Conservation (phyloP, 768 basidiomycete species). For the Favolaschia claudopus region DNA sequence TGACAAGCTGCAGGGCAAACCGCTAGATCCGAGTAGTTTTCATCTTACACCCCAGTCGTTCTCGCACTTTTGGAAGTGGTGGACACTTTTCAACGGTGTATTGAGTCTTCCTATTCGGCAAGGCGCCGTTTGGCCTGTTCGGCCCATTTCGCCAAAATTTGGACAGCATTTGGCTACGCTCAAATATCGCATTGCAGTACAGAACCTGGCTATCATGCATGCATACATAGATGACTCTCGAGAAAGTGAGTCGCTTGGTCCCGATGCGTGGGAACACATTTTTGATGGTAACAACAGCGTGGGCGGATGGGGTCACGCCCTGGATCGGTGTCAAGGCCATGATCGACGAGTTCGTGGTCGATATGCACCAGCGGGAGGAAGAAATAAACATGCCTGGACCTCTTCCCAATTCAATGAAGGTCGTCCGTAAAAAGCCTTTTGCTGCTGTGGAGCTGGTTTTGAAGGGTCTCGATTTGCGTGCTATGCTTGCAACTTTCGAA, state of each 20-base stretch:
- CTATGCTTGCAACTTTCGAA: slow-evolving; percentile 77
- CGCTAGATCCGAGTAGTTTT: slow-evolving; percentile 68
- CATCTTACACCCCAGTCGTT: slow-evolving; percentile 88
- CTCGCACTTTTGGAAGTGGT: slow-evolving; percentile 94
- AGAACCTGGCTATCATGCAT: slow-evolving; percentile 85
- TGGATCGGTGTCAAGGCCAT: slow-evolving; percentile 88
- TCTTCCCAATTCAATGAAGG: slow-evolving; percentile 63
- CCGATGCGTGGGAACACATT: background rate
- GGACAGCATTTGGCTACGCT: slow-evolving; percentile 88
- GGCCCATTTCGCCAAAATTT: slow-evolving; percentile 83
- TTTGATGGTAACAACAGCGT: slow-evolving; percentile 51
- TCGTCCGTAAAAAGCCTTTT: slow-evolving; percentile 80
- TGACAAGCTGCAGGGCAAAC: slow-evolving; percentile 33
- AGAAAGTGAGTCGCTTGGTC: slow-evolving; percentile 52
- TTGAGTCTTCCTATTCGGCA: slow-evolving; percentile 88
- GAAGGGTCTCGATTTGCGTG: slow-evolving; percentile 77
- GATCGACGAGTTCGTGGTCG: slow-evolving; percentile 83
- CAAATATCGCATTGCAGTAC: slow-evolving; percentile 85
- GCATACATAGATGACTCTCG: slow-evolving; percentile 83
- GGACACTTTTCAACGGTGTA: slow-evolving; percentile 80
- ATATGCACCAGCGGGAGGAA: slow-evolving; percentile 92
- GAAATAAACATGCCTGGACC: slow-evolving; percentile 70
- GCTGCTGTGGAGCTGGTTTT: slow-evolving; percentile 87
- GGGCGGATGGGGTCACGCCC: slow-evolving; percentile 79
- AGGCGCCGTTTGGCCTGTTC: slow-evolving; percentile 79